Percentiles rank a stretch among this genome's conserved stretches.
Conservation (phyloP, 2,329 filamentous ascomycete species). For the Calycina herbarum region DNA sequence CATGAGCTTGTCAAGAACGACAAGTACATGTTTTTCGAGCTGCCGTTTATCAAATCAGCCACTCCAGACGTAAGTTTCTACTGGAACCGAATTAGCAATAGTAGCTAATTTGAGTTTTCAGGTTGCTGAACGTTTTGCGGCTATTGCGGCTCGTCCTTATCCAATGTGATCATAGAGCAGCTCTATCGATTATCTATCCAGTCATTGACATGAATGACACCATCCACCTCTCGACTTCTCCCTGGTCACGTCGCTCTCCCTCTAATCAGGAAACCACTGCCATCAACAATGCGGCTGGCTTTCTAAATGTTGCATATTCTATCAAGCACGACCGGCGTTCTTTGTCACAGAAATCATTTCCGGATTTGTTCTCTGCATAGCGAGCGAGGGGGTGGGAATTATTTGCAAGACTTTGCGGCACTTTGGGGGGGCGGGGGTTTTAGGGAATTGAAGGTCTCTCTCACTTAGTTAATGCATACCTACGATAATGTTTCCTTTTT, state of each 20-base stretch:
- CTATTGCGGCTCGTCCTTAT: conserved; percentile 30
- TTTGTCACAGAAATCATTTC: conserved; percentile 31
- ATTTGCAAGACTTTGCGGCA: conserved; percentile 35
- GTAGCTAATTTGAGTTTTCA: conserved; percentile 16
- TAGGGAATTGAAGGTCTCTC: conserved; percentile 24
- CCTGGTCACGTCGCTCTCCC: neutral
- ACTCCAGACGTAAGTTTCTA: conserved; percentile 70
- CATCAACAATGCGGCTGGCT: conserved; percentile 15
- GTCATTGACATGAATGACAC: neutral
- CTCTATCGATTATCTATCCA: neutral
- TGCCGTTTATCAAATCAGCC: conserved; percentile 81
- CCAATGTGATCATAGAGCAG: conserved; percentile 14
- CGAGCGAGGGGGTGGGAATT: conserved; percentile 37
- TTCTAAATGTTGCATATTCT: conserved; percentile 38
- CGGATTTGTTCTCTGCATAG: conserved; percentile 39
- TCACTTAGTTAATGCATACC: conserved; percentile 35
- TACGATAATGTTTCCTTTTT: conserved; percentile 35
- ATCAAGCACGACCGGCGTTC: conserved; percentile 37
- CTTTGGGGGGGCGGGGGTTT: conserved; percentile 26
- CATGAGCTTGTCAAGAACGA: conserved; percentile 90
- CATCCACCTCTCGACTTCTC: conserved; percentile 5
- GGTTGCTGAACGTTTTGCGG: conserved; percentile 36
- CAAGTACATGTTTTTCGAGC: conserved; percentile 86
- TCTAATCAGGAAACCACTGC: conserved; percentile 16
- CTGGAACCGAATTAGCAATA: neutral